Conservation (phyloP, 495 filamentous ascomycete genomes). For the Trichoderma erinaceum region DNA sequence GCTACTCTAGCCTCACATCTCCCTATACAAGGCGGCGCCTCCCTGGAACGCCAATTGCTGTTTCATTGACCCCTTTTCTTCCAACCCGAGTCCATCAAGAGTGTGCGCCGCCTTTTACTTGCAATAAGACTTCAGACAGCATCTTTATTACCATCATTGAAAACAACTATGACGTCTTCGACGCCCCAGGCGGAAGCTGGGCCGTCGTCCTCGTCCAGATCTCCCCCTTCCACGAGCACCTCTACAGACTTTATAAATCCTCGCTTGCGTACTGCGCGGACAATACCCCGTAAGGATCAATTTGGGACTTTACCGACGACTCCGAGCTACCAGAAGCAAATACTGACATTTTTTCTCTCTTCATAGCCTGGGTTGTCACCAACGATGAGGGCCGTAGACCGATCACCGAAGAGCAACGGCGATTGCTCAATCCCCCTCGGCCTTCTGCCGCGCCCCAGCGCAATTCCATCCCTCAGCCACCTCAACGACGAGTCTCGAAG, state of each 20-base stretch:
- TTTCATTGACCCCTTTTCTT: neutral
- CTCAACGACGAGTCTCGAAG: constrained; percentile 42
- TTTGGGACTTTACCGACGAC: neutral
- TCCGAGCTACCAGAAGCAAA: neutral
- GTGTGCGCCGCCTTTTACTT: neutral
- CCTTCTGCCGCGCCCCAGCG: constrained; percentile 54
- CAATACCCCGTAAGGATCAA: constrained; percentile 1
- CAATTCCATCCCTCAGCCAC: constrained; percentile 47
- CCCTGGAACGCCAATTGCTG: neutral
- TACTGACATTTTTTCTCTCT: neutral
- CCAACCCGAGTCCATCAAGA: neutral
- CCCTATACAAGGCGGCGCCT: neutral
- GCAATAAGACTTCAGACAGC: neutral
- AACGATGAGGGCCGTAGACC: neutral
- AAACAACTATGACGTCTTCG: neutral
- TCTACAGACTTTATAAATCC: neutral
- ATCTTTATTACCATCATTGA: neutral
- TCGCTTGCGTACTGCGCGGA: neutral
- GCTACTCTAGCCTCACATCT: neutral
- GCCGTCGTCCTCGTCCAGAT: constrained; percentile 1
- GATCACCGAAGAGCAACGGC: constrained; percentile 17
- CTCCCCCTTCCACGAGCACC: neutral
- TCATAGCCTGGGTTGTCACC: neutral
- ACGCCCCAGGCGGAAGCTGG: neutral
- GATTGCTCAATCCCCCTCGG: constrained; percentile 34